Base-by-base conservation (phyloP, 805 yeast genomes). In the Metschnikowia lachancei region DNA sequence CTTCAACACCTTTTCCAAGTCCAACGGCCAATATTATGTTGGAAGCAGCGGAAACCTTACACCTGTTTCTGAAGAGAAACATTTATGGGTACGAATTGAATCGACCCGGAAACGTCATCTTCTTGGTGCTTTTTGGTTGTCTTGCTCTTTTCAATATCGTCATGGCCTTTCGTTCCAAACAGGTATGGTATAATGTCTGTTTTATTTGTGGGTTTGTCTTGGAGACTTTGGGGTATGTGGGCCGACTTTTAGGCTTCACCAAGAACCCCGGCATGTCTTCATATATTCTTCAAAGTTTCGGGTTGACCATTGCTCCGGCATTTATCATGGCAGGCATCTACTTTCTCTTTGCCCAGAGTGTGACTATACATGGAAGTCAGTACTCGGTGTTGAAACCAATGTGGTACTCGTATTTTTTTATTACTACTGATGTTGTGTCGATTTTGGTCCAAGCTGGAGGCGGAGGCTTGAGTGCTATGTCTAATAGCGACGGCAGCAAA, bases 281-380 rank as follows among this genome's bases (percentile, higher is more conserved):
- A 42, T 71, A 54, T 47, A 54, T 69, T 30, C 42, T 65, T 41
- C 76, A 71, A 50, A 63, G 59, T 41, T 64, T 68, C 14, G 46
- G 64, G 2, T 60, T 71, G 51, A 69, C 75, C 2, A 60, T 71
- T 24, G 65, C 72, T 1, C 75, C 75, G 2, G 75, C 74, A 2
- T 69, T 70, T 45, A 58, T 70, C 14, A 71, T 71, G 76, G 76
- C 64, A 1, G 76, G 75, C 0, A 54, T 71, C 14, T 71, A 71
- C 52, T 67, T 65, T 48, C 36, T 70, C 5, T 69, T 71, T 52
- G 75, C 74, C 2, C 75, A 69, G 46, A 41, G 65, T 46, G 73
- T 70, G 39, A 69, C 66, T 12, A 56, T 67, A 16, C 67, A 68
- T 43, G 75, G 75, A 8, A 50, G 70, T 38, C 58, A 62, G 31